These are phyloP conservation scores for Lyophyllum atratum DNA, from an alignment of 768 basidiomycete genomes.

Conservation along the genomic window DNA sequence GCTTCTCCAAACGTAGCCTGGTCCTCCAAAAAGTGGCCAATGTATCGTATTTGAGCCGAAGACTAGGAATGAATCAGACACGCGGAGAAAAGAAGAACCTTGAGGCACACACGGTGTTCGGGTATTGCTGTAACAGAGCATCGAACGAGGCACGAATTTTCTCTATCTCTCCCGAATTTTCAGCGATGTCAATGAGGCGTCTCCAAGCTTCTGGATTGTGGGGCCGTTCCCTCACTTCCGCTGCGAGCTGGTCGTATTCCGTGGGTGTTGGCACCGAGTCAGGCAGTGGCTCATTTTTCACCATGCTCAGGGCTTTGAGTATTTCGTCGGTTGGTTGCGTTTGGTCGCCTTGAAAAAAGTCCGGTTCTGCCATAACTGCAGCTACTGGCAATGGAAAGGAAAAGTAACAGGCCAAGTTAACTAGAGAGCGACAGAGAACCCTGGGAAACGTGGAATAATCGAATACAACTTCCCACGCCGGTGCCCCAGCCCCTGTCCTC, in stretches of 20 bases:
- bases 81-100: slow-evolving; percentile 9
- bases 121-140: slow-evolving; percentile 79
- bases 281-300: slow-evolving; percentile 29
- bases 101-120: slow-evolving; percentile 79
- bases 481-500: no score
- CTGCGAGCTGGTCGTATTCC: slow-evolving; percentile 68
- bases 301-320: slow-evolving; percentile 30
- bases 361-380: slow-evolving; percentile 12
- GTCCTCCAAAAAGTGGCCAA: slow-evolving; percentile 72
- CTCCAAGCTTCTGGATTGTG: slow-evolving; percentile 81
- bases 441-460: not conserved
- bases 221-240: slow-evolving; percentile 64
- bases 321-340: slow-evolving; percentile 39
- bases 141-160: slow-evolving; percentile 84
- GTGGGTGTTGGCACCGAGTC: slow-evolving; percentile 44
- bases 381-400: slow-evolving; percentile 3
- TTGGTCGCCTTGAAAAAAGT: slow-evolving; percentile 24
- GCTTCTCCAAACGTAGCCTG: slow-evolving; percentile 71
- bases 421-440: not conserved
- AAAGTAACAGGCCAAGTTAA: slow-evolving; percentile 5
- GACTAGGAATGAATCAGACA: slow-evolving; percentile 47
- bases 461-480: slow-evolving; percentile 7
- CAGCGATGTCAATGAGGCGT: slow-evolving; percentile 74
- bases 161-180: slow-evolving; percentile 75
- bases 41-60: slow-evolving; percentile 82